phyloP scores from a whole-genome alignment of 2,329 filamentous ascomycete species.

The Cladosporium cucumerinum region DNA sequence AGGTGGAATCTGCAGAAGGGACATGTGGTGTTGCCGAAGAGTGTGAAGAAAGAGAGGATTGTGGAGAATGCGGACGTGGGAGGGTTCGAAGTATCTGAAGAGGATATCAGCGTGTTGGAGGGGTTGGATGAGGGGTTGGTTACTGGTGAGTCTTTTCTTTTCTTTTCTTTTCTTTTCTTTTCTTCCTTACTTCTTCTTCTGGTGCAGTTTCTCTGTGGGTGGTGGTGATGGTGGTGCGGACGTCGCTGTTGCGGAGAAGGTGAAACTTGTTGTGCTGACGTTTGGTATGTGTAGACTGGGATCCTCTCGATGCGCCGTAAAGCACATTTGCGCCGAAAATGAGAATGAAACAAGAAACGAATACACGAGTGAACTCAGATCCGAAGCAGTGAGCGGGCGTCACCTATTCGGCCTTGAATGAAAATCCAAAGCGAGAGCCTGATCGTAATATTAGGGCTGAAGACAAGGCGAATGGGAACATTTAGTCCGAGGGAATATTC shows the following conservation, averaged over 20 bases:
- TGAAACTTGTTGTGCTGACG: background rate
- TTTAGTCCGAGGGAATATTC: too few relatives aligned
- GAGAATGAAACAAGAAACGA: background rate
- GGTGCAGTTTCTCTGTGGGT: too few relatives aligned
- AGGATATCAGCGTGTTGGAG: conserved; percentile 63
- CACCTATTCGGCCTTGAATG: background rate
- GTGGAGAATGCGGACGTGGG: conserved; percentile 62
- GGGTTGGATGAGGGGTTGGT: conserved; percentile 68
- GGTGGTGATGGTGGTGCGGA: background rate
- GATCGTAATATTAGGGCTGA: background rate
- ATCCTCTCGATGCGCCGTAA: conserved; percentile 32
- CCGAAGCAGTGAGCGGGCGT: background rate
- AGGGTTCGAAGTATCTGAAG: conserved; percentile 58
- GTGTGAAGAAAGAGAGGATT: conserved; percentile 59
- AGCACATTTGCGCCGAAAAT: background rate
- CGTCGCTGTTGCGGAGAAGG: too few relatives aligned
- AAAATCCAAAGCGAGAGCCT: background rate
- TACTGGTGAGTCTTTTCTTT: conserved; percentile 55
- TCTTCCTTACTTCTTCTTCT: too few relatives aligned
- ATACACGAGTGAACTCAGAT: background rate
- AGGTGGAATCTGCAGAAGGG: conserved; percentile 75
- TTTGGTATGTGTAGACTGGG: conserved; percentile 30
- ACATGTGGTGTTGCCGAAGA: conserved; percentile 72
- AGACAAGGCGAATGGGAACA: background rate
- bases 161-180: background rate